Percentiles rank a stretch among this genome's conserved stretches.
These are phyloP conservation scores for Neurospora terricola DNA, from an alignment of 495 filamentous ascomycete species.

Conservation along the genomic window DNA sequence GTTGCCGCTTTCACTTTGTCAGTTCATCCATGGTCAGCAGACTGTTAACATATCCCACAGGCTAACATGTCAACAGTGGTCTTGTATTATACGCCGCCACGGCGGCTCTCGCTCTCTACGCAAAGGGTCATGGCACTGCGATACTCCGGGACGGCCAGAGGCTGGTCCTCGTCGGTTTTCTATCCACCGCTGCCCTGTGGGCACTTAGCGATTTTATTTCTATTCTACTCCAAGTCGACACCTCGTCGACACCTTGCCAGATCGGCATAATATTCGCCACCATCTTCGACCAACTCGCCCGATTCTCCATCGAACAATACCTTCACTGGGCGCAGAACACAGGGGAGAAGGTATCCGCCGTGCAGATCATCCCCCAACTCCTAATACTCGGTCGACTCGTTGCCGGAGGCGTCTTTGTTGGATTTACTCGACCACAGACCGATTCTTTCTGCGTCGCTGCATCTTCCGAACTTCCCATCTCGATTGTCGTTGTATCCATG, in stretches of 20 bases:
- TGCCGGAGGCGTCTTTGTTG: conserved; percentile 38
- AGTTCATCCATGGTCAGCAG: conserved; percentile 13
- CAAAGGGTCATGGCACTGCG: conserved; percentile 37
- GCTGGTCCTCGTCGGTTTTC: conserved; percentile 50
- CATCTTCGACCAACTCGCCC: conserved; percentile 42
- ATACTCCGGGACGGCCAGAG: conserved; percentile 49
- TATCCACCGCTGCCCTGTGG: conserved; percentile 41
- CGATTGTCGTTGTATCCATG: conserved; percentile 31
- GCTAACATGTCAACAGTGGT: conserved; percentile 25
- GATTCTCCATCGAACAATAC: conserved; percentile 41
- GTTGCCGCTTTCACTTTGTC: conserved; percentile 46
- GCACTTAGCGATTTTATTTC: conserved; percentile 39
- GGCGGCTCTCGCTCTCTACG: conserved; percentile 40
- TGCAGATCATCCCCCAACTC: conserved; percentile 28
- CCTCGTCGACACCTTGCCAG: conserved; percentile 36
- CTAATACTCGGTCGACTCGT: conserved; percentile 36
- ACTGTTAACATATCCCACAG: not conserved
- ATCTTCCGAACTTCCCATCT: conserved; percentile 33
- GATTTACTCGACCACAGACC: conserved; percentile 38
- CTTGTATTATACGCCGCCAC: conserved; percentile 43
- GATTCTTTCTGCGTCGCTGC: conserved; percentile 39
- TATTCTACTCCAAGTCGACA: conserved; percentile 31
- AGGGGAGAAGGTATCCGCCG: conserved; percentile 18
- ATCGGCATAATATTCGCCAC: conserved; percentile 38
- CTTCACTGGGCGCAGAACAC: conserved; percentile 37